Evolutionary conservation across 345 rosid genomes (phyloP).

Genomic region (Acer campestre): DNA sequence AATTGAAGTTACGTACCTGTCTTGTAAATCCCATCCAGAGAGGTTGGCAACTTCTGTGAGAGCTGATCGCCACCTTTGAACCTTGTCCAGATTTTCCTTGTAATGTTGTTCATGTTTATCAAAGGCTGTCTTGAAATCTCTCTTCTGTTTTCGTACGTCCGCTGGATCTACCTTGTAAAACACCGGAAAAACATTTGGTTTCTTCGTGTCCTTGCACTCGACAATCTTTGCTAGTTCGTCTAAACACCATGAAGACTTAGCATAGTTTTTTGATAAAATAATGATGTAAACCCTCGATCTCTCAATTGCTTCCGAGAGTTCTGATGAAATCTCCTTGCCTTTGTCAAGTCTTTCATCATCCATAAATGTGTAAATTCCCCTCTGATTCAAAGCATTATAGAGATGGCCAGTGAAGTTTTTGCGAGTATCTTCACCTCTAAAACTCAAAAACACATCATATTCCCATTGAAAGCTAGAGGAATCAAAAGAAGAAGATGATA

Average conservation of each 20-base stretch:
- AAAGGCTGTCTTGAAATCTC: background rate
- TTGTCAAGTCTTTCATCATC: constrained; percentile 8
- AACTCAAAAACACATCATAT: too few species aligned
- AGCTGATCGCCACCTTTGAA: background rate
- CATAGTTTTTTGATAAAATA: background rate
- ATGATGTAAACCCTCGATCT: constrained; percentile 4
- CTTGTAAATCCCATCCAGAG: too few species aligned
- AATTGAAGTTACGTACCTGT: too few species aligned
- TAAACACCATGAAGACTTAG: too few species aligned
- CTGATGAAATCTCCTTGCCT: constrained; percentile 5
- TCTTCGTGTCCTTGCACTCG: constrained; percentile 10
- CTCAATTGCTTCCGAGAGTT: constrained; percentile 10
- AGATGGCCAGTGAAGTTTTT: constrained; percentile 16
- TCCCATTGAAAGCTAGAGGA: too few species aligned
- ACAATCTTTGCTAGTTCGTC: background rate
- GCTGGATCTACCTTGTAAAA: background rate
- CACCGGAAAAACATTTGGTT: background rate
- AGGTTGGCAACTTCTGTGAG: too few species aligned
- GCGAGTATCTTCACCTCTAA: too few species aligned
- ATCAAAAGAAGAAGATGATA: too few species aligned
- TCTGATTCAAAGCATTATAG: background rate
- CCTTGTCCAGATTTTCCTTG: background rate
- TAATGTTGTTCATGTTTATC: background rate
- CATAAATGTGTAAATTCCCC: background rate
- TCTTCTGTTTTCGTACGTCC: too few species aligned